Evolutionary conservation across 495 filamentous ascomycete genomes (phyloP), one percentile per base, ranked within the genome.

Genomic region (Podospora australis): DNA sequence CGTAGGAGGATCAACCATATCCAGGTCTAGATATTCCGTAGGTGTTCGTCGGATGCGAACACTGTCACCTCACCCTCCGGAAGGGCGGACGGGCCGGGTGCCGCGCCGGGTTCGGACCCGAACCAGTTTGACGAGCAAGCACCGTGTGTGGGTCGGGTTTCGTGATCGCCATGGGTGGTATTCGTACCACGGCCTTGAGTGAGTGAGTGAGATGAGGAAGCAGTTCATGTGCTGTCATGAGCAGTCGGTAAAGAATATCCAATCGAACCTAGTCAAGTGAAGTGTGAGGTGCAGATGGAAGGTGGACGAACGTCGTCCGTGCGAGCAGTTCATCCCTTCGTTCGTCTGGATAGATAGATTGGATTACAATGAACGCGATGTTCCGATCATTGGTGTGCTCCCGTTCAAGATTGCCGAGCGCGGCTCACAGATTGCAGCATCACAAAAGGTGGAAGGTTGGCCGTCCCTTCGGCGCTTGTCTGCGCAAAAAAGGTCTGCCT

Each of bases 51-150:
- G 20, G 50, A 29, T 50, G 40, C 48, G 48, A 44, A 40, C 23
- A 39, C 41, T 39, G 32, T 22, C 32, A 39, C 30, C 25, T 4
- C 4, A 21, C 11, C 26, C 34, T 42, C 46, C 45, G 56, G 53
- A 46, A 21, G 30, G 35, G 21, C 49, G 44, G 23, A 16, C 40
- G 50, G 36, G 49, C 38, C 54, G 44, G 23, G 36, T 24, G 49
- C 43, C 49, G 44, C 49, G 23, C 46, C 44, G 52, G 49, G 16
- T 24, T 39, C 46, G 58, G 58, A 42, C 22, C 58, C 55, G 43
- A 57, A 46, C 35, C 19, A 38, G n/a, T n/a, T n/a, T n/a, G 24
- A 4, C 41, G 21, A 11, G 25, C 6, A 38, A 48, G 20, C 39
- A 39, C 40, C 44, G 50, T 28, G 28, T 36, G 32, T n/a, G 32